Evolutionary conservation across 768 basidiomycete genomes (phyloP), one percentile per base, ranked within the genome.

Genomic region (Tricholomella constricta): DNA sequence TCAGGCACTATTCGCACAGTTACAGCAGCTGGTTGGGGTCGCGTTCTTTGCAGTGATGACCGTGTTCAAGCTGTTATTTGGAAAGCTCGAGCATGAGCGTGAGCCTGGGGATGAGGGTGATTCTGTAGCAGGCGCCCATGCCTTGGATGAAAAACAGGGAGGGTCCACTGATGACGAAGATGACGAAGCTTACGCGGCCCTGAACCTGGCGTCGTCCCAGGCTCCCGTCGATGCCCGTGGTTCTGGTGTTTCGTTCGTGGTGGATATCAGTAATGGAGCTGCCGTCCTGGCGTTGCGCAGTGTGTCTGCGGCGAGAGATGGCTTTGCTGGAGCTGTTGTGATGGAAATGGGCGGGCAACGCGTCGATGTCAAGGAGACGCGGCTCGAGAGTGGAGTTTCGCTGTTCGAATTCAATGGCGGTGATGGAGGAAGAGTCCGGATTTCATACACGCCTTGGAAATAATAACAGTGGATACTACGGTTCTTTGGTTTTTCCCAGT

Each of bases 301-400:
- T 20, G 19, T 32, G 17, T 44, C 23, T 4, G 19, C 59, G 3
- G 29, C 50, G 23, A 43, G 45, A 14, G 45, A 43, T 11, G 38
- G 45, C 19, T 35, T 43, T 12, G 29, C 50, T n/a, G 51, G 55
- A 20, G 37, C 15, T n/a, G 36, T 69, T 20, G 45, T 37, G 23
- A 51, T 72, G 42, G 63, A 66, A 40, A 36, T 69, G 27, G 65
- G 71, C 52, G 72, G 70, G 29, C 41, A 51, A 36, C 46, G 43
- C 8, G 49, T 68, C 22, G 43, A 58, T n/a, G 40, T 55, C 20
- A 41, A 37, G 40, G 60, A 66, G 17, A 62, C 59, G 27, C 54
- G 51, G 53, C 36, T 60, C n/a, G 48, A 27, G 6, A 56, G 58
- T 12, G 57, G 37, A 11, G 44, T 60, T 20, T 61, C 54, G 44